These are phyloP conservation scores for Leptographium radiaticola DNA, from an alignment of 2,329 filamentous ascomycete genomes.

Conservation along the genomic window DNA sequence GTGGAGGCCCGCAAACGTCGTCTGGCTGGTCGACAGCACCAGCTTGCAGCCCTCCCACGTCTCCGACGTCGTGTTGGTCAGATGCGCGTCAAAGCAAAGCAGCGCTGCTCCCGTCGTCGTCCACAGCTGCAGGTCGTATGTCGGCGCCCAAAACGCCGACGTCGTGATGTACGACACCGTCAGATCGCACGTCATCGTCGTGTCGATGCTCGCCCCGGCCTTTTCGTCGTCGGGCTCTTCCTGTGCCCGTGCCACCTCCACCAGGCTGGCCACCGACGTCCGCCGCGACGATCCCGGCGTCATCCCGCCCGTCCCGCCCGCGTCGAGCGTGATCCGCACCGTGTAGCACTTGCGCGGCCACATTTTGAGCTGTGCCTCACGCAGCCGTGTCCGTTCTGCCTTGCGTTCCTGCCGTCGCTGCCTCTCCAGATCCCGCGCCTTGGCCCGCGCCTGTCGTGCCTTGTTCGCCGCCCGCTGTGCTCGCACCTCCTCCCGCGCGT, in stretches of 20 bases:
- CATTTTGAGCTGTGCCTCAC: conserved; percentile 28
- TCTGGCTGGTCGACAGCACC: conserved; percentile 49
- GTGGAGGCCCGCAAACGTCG: conserved; percentile 40
- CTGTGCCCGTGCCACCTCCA: conserved; percentile 38
- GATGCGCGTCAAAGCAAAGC: conserved; percentile 48
- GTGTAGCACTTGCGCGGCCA: conserved; percentile 38
- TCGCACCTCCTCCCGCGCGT: conserved; percentile 10
- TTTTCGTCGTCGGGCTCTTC: conserved; percentile 21
- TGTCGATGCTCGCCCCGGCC: background rate
- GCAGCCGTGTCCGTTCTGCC: conserved; percentile 30
- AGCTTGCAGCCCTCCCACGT: conserved; percentile 49
- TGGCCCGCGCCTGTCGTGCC: conserved; percentile 18
- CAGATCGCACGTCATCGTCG: conserved; percentile 26
- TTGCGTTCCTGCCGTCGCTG: conserved; percentile 4
- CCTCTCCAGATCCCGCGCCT: conserved; percentile 22
- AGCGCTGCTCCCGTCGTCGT: conserved; percentile 37
- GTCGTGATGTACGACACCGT: conserved; percentile 46
- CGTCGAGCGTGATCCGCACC: conserved; percentile 38
- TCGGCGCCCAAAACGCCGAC: conserved; percentile 45
- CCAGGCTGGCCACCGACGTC: conserved; percentile 35
- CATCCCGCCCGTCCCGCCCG: conserved; percentile 23
- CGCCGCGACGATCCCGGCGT: conserved; percentile 35
- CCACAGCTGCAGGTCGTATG: conserved; percentile 49
- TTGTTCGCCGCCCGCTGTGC: conserved; percentile 10
- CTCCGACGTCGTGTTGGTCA: conserved; percentile 50